Conservation (phyloP, 2,329 filamentous ascomycete species). For the Epichloe gansuensis region DNA sequence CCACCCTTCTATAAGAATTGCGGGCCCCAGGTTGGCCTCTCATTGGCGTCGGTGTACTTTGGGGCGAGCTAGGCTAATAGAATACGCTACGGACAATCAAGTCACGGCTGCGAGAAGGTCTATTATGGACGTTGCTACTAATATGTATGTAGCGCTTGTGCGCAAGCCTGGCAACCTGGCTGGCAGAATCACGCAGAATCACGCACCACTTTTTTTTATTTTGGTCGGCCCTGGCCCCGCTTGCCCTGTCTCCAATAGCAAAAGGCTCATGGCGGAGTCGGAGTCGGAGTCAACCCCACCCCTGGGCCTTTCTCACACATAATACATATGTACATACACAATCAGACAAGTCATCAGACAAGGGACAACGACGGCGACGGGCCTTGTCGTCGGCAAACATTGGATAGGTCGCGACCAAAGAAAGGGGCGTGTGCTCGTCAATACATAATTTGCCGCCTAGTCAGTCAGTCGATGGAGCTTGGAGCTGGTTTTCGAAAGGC, state of each 20-base stretch:
- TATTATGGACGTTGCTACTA: slow-evolving; percentile 4
- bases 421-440: slow-evolving; percentile 1
- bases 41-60: too few relatives aligned
- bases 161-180: slow-evolving; percentile 2
- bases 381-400: slow-evolving; percentile 20
- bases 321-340: too few relatives aligned
- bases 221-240: slow-evolving; percentile 6
- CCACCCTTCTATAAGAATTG: slow-evolving; percentile 20
- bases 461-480: neutral
- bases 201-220: neutral
- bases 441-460: too few relatives aligned
- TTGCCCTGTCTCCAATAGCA: slow-evolving; percentile 13
- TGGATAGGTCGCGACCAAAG: slow-evolving; percentile 12
- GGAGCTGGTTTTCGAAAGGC: neutral
- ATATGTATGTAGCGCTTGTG: neutral
- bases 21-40: slow-evolving; percentile 12
- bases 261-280: slow-evolving; percentile 8
- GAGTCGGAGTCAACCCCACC: neutral
- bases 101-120: slow-evolving; percentile 6
- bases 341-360: neutral
- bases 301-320: neutral
- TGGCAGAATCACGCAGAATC: slow-evolving; percentile 5
- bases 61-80: neutral
- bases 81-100: slow-evolving; percentile 1
- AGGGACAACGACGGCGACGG: neutral